Evolutionary conservation across 352 stramenopile genomes (phyloP), one percentile per base, ranked within the genome.

Genomic region (Plasmopara halstedii): DNA sequence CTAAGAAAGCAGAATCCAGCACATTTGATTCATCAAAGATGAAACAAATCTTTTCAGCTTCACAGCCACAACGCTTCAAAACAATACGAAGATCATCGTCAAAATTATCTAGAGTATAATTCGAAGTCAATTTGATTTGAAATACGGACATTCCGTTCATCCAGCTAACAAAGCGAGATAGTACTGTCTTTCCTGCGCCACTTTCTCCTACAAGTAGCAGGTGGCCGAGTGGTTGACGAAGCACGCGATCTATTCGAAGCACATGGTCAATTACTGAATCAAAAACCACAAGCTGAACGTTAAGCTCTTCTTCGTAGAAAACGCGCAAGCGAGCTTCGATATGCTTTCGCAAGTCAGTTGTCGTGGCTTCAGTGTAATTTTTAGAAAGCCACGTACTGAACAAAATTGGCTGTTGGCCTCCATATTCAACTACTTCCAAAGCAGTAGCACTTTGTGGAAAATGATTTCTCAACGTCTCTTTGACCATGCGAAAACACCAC

Each of bases 81-180:
- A 99, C 87, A 31, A 92, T 65, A 19, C 97, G 80, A 22, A 99
- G 73, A 67, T 99, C 97, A 41, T 99, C 96, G 62, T 99, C 97
- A 62, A 99, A 99, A 66, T 99, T 96, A 19, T 98, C 95, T 11
- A 99, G 77, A 8, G 86, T 97, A 73, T 99, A 99, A 37, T 97
- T 93, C 11, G 94, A 97, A 42, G 96, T 98, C 2, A 98, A 80
- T 59, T 99, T 99, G 71, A 99, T 99, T 64, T 99, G 95, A 70
- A 99, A 99, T n/a, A 99, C 96, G 15, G 83, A 95, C 52, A 99
- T 95, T 17, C 96, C 97, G 50, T 99, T 99, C 95, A 99, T 99
- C 97, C 97, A 99, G 34, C 94, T 98, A 37, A 99, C 97, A 66
- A 99, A 99, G 33, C 97, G 96, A 17, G 93, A 98, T 2, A 99